Evolutionary conservation across 257 asterid species (phyloP).

Genomic region (Lycium ferocissimum): DNA sequence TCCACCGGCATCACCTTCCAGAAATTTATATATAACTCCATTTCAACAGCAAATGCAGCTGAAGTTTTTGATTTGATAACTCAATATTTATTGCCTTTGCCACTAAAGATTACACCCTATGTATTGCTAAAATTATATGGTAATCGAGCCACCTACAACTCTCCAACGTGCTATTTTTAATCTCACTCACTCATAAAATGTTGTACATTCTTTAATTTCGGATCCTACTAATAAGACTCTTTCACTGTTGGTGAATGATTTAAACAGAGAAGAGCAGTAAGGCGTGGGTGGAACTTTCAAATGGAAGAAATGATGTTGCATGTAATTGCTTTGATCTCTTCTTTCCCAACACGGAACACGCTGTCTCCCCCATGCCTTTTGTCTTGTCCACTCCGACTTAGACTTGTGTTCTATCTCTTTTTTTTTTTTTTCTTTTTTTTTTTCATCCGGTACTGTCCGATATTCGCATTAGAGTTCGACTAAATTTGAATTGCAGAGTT

Average conservation of each 20-base stretch:
- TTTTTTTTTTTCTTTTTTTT: no score
- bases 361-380: background rate
- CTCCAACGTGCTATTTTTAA: background rate
- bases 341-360: conserved; percentile 1
- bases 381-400: background rate
- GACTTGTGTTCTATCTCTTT: background rate
- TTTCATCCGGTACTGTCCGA: no score
- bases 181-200: no score
- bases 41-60: no score
- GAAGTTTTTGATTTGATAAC: no score
- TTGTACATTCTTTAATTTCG: no score
- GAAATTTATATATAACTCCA: no score
- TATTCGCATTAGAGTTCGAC: no score
- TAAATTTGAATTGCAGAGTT: no score
- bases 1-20: background rate
- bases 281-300: conserved; percentile 3
- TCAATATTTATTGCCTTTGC: background rate
- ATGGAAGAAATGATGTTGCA: background rate
- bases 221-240: background rate
- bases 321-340: conserved; percentile 23
- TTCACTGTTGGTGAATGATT: background rate
- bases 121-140: background rate
- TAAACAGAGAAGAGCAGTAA: background rate
- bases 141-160: background rate
- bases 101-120: background rate